Conservation (phyloP, 768 basidiomycete genomes). For the Rhodocollybia butyracea region DNA sequence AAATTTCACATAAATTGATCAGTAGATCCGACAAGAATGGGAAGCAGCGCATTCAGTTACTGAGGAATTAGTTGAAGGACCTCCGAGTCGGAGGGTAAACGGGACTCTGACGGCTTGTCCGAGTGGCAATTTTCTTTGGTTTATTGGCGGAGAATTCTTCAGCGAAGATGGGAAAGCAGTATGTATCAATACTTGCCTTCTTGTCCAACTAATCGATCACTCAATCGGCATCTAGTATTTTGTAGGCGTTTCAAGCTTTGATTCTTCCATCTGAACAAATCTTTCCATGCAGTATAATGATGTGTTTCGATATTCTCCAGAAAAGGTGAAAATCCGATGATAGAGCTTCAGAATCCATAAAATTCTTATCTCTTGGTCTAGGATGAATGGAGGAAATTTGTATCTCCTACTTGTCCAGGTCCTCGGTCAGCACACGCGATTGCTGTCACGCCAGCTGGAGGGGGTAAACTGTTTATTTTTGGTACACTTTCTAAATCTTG, state of each 20-base stretch:
- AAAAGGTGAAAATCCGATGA: slow-evolving; percentile 55
- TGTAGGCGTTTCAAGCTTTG: slow-evolving; percentile 9
- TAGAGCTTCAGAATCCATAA: neutral
- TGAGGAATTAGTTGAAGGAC: slow-evolving; percentile 80
- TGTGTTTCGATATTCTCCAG: slow-evolving; percentile 81
- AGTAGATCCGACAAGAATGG: slow-evolving; percentile 83
- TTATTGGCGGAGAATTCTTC: slow-evolving; percentile 85
- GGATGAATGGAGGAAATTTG: slow-evolving; percentile 89
- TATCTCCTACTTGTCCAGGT: slow-evolving; percentile 82
- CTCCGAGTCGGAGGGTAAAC: slow-evolving; percentile 80
- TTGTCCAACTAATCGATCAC: neutral
- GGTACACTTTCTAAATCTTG: slow-evolving; percentile 35
- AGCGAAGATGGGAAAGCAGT: slow-evolving; percentile 83
- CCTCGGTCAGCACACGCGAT: slow-evolving; percentile 88
- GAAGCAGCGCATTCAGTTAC: slow-evolving; percentile 79
- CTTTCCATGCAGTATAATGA: slow-evolving; percentile 56
- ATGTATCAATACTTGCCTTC: slow-evolving; percentile 13
- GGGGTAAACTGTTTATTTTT: slow-evolving; percentile 84
- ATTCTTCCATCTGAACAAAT: neutral
- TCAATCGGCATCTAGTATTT: slow-evolving; percentile 53
- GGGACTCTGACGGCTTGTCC: slow-evolving; percentile 82
- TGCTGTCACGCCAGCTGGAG: slow-evolving; percentile 68
- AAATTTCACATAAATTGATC: slow-evolving; percentile 9
- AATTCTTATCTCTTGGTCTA: slow-evolving; percentile 18
- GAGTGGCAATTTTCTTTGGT: slow-evolving; percentile 78